Percentiles rank a stretch among this genome's conserved stretches.
Evolutionary conservation across 2,329 filamentous ascomycete species (phyloP).

Genomic region (Plenodomus biglobosus): DNA sequence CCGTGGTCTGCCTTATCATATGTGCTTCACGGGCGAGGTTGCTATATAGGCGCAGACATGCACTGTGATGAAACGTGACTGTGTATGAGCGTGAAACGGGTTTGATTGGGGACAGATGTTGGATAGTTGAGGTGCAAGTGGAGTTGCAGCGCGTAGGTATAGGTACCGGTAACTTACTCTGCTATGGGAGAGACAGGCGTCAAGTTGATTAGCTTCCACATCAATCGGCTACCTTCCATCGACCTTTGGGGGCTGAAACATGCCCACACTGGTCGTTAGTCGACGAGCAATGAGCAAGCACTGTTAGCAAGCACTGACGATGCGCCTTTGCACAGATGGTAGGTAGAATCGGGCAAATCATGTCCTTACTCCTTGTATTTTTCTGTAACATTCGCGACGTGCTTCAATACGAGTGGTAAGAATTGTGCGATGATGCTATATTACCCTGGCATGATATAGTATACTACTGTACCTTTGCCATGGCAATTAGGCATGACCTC

Average conservation of each 20-base stretch:
- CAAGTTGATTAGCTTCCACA: neutral
- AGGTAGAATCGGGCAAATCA: no score
- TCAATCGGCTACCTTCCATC: neutral
- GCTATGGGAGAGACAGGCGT: neutral
- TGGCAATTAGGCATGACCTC: no score
- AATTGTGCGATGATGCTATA: no score
- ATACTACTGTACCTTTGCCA: no score
- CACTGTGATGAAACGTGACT: constrained; percentile 17
- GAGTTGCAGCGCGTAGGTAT: neutral
- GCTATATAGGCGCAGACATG: constrained; percentile 10
- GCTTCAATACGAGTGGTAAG: no score
- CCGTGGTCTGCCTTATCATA: constrained; percentile 25
- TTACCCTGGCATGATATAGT: no score
- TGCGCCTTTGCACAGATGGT: no score
- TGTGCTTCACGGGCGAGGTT: constrained; percentile 27
- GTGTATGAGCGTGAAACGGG: neutral
- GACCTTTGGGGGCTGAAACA: neutral
- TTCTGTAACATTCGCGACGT: no score
- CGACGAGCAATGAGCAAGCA: no score
- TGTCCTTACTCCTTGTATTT: no score
- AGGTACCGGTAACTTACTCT: neutral
- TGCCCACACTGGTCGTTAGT: neutral
- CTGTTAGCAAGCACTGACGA: no score
- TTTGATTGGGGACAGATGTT: neutral
- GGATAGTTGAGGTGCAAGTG: neutral